Percentiles rank a stretch among this genome's conserved stretches.
These are phyloP conservation scores for Adansonia grandidieri DNA, from an alignment of 441 rosid genomes.

Conservation along the genomic window DNA sequence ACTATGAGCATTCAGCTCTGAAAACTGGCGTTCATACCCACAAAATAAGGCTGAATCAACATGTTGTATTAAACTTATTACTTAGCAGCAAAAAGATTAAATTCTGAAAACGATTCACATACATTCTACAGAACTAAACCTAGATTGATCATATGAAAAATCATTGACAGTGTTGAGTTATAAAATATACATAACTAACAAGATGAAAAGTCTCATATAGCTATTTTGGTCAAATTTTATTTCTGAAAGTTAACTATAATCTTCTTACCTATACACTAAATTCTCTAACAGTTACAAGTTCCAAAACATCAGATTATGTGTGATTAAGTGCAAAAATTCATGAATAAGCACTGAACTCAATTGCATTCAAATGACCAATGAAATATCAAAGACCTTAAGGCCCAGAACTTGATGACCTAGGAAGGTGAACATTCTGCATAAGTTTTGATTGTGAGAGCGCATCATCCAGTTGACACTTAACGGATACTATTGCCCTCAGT, in stretches of 20 bases:
- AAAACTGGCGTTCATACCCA: conserved; percentile 77
- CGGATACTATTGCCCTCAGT: conserved; percentile 54
- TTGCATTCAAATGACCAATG: not conserved
- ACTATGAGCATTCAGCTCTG: conserved; percentile 72
- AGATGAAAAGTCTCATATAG: not conserved
- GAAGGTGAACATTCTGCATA: conserved; percentile 58
- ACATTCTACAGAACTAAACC: not conserved
- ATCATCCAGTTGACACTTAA: conserved; percentile 69
- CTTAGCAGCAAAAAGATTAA: not conserved
- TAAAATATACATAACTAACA: not conserved
- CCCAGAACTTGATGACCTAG: not conserved
- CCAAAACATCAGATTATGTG: not conserved
- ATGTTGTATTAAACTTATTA: not conserved
- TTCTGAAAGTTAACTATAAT: not conserved
- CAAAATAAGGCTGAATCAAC: conserved; percentile 31
- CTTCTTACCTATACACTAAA: not conserved
- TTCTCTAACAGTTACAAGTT: not conserved
- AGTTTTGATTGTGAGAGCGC: conserved; percentile 74
- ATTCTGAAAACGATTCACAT: not conserved
- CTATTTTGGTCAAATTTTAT: not conserved
- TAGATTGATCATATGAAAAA: not conserved
- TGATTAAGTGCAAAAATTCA: not conserved
- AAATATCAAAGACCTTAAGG: not conserved
- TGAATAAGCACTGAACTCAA: too few relatives aligned
- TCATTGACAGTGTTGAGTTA: not conserved